phyloP scores from a whole-genome alignment of 805 yeast species.

The Metschnikowia similis region DNA sequence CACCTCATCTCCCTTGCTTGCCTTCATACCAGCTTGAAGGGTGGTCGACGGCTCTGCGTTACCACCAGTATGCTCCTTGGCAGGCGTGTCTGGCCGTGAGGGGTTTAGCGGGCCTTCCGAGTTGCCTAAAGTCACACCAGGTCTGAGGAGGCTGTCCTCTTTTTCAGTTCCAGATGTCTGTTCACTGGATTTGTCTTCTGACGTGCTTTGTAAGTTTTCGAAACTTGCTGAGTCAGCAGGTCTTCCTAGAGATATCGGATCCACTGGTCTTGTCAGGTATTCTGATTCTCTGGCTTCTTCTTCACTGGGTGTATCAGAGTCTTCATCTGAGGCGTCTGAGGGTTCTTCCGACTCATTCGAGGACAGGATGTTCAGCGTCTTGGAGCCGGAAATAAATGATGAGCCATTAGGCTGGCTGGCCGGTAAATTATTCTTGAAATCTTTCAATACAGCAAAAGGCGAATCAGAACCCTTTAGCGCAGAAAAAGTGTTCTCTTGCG shows the following conservation, averaged over 20 bases:
- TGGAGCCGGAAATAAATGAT: not conserved
- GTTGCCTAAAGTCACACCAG: not conserved
- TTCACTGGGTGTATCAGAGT: not conserved
- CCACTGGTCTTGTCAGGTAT: not conserved
- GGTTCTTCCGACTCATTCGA: not conserved
- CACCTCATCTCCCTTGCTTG: not conserved
- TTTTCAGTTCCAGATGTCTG: no score
- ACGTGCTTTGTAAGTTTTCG: no score
- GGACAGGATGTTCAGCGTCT: not conserved
- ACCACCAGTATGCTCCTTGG: no score
- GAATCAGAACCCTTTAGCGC: not conserved
- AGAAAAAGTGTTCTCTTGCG: not conserved
- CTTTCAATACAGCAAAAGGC: not conserved
- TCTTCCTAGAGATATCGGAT: not conserved
- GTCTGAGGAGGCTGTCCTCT: no score
- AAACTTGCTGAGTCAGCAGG: not conserved
- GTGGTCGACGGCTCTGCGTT: not conserved
- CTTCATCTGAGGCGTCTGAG: not conserved
- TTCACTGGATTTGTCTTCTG: not conserved
- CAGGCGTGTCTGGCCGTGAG: no score
- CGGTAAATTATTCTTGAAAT: not conserved
- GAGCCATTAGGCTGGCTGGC: not conserved
- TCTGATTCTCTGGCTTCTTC: conserved; percentile 1
- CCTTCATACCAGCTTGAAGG: not conserved
- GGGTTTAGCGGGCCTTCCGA: no score